Evolutionary conservation across 345 rosid genomes (phyloP).

Genomic region (Lepidium sativum): DNA sequence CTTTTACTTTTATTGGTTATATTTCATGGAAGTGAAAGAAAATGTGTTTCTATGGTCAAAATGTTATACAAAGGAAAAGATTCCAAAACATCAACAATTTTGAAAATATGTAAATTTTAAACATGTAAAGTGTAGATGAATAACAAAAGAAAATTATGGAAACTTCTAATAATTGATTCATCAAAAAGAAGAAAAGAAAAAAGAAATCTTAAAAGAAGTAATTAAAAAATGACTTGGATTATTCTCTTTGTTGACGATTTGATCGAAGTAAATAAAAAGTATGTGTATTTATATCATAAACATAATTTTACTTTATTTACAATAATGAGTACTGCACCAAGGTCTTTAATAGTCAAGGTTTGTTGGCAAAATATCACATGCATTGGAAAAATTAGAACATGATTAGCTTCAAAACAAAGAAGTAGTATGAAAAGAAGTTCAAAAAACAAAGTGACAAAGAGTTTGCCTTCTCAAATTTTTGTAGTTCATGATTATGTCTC

Average conservation of each 20-base stretch:
- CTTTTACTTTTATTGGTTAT: constrained; percentile 15
- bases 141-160: too few relatives aligned
- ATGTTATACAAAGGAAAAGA: background rate
- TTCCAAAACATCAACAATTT: background rate
- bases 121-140: too few relatives aligned
- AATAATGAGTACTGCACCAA: background rate
- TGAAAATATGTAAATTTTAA: too few relatives aligned
- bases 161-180: too few relatives aligned
- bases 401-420: constrained; percentile 8
- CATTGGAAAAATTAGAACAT: constrained; percentile 17
- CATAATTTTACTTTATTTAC: background rate
- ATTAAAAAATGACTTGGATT: background rate
- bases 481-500: constrained; percentile 10
- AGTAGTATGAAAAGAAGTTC: constrained; percentile 5
- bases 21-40: background rate
- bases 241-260: constrained; percentile 9
- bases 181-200: too few relatives aligned
- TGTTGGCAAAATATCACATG: constrained; percentile 22
- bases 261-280: background rate
- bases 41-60: constrained; percentile 5
- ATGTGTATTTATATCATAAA: background rate
- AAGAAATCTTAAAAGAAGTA: background rate
- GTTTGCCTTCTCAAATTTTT: constrained; percentile 3
- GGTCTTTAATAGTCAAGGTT: constrained; percentile 15
- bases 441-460: constrained; percentile 5